These are phyloP conservation scores for Phytophthora sp. DNA, from an alignment of 352 stramenopile species.

Conservation along the genomic window DNA sequence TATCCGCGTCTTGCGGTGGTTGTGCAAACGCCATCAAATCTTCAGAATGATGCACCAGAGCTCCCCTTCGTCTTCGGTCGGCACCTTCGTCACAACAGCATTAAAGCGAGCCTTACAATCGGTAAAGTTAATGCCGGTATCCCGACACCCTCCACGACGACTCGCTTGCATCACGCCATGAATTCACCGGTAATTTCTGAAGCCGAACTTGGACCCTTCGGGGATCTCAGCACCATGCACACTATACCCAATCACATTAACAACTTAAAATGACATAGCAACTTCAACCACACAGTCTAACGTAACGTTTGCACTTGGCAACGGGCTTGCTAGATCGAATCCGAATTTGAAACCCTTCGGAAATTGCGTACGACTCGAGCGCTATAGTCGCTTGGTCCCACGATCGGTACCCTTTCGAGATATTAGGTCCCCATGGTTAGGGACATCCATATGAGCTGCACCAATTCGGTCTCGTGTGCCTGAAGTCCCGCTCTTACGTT, in stretches of 20 bases:
- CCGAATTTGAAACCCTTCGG: background rate
- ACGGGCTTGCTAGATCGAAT: background rate
- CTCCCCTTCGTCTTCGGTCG: background rate
- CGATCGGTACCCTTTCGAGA: background rate
- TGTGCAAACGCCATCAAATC: constrained; percentile 3
- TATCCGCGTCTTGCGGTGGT: too few relatives aligned
- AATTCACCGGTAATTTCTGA: constrained; percentile 14
- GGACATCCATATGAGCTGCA: background rate
- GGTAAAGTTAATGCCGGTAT: background rate
- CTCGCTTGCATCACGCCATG: constrained; percentile 4
- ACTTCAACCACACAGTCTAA: background rate
- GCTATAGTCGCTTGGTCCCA: background rate
- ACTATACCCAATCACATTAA: background rate
- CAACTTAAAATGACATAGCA: background rate
- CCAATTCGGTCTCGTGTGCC: background rate
- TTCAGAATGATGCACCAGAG: background rate
- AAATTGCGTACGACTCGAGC: background rate
- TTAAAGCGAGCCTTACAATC: constrained; percentile 5
- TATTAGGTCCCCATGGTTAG: background rate
- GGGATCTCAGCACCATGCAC: background rate
- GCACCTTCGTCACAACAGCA: background rate
- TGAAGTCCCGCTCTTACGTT: background rate
- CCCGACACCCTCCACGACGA: background rate
- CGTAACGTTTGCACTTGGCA: background rate
- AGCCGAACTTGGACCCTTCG: background rate